Base-by-base conservation (phyloP, 306 rosid species). In the Prunus fruticosa region DNA sequence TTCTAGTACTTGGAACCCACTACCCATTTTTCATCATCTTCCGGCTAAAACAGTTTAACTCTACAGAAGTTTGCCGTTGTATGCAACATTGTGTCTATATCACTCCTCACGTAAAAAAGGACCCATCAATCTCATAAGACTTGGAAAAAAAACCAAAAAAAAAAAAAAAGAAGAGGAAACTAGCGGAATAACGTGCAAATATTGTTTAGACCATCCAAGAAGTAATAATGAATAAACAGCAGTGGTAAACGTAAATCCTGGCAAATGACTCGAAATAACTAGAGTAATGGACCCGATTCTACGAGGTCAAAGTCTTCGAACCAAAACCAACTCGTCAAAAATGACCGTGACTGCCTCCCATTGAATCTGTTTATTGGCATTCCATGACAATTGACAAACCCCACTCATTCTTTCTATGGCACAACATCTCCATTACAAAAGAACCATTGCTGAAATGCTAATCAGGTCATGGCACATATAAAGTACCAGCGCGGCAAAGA, bases 61-160 rank as follows among this genome's bases (percentile, higher is more conserved):
- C 34, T 4, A 4, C 6, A 34, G 41, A 34, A 34, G 41, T 34
- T 34, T 43, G 30, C 46, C n/a, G 62, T 38, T 38, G 43, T 38
- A 38, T 38, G 8, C 9, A 38, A 1, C 0, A 38, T 38, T 38
- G 43, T 38, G 43, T 38, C 43, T 38, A 38, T 2, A 38, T 38
- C 9, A 8, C 9, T 38, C 43, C 43, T 38, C 43, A 38, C 2
- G 43, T 38, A 9, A 6, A 38, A 38, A 38, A 38, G 9, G 7
- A 7, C 9, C 9, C 43, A 2, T 38, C 43, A 38, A 38, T 38
- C 8, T 1, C 43, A 38, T 7, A 7, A 38, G 8, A 38, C 43
- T 38, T 7, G 8, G 8, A 7, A 6, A 25, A 25, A 25, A 25
- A 1, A 25, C 0, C 0, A 0, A 25, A 1, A 1, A 1, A 34